A percentile compares a stretch with the other conserved stretches of the same genome.
These are phyloP conservation scores for Suillus discolor DNA, from an alignment of 768 basidiomycete genomes.

Conservation along the genomic window DNA sequence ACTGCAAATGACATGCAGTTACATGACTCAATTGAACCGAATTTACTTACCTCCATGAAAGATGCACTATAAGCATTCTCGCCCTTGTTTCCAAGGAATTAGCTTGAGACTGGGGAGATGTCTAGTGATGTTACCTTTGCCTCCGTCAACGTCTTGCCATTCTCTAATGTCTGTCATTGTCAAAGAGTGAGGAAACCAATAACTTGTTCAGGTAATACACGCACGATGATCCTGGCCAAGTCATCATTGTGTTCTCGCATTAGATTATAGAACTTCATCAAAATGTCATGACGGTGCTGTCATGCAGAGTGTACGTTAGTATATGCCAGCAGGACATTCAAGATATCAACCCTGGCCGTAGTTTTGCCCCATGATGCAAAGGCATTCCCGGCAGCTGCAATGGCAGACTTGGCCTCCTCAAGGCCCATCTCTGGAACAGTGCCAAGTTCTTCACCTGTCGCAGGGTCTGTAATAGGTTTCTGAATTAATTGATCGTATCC, in stretches of 20 bases:
- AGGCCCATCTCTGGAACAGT: slow-evolving; percentile 89
- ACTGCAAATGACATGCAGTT: slow-evolving; percentile 45
- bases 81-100: slow-evolving; percentile 43
- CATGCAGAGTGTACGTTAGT: not conserved
- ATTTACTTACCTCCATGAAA: slow-evolving; percentile 67
- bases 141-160: slow-evolving; percentile 89
- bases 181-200: slow-evolving; percentile 13
- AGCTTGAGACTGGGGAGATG: not conserved
- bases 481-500: not conserved
- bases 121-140: slow-evolving; percentile 56
- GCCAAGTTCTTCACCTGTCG: slow-evolving; percentile 81
- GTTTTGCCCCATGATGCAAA: slow-evolving; percentile 88
- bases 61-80: slow-evolving; percentile 87
- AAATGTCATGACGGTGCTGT: slow-evolving; percentile 80
- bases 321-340: not conserved
- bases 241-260: slow-evolving; percentile 89
- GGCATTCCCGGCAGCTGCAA: slow-evolving; percentile 76
- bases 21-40: slow-evolving; percentile 6
- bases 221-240: slow-evolving; percentile 80
- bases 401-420: slow-evolving; percentile 81
- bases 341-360: slow-evolving; percentile 71
- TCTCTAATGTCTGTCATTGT: slow-evolving; percentile 78
- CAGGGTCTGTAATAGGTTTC: slow-evolving; percentile 67
- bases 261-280: slow-evolving; percentile 75
- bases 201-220: slow-evolving; percentile 27